A percentile compares a stretch with the other conserved stretches of the same genome.
Evolutionary conservation across 371 early-diverging fungal genomes (phyloP).

Genomic region (Funneliformis caledonium): DNA sequence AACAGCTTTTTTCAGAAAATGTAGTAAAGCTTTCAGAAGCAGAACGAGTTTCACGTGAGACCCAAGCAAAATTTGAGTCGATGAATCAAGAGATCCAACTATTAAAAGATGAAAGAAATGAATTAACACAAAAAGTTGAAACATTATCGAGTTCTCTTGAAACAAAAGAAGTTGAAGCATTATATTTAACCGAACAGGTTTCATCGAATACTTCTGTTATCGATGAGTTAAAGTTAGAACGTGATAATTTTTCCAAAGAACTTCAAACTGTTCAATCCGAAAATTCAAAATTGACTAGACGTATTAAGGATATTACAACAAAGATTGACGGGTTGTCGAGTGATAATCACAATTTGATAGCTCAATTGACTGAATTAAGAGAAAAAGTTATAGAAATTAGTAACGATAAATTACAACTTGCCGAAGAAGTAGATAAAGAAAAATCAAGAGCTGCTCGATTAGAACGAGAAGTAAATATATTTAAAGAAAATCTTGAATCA

Average conservation of each 20-base stretch:
- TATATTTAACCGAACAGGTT: background rate
- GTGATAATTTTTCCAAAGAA: conserved; percentile 20
- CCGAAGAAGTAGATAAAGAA: conserved; percentile 36
- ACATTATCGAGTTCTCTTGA: background rate
- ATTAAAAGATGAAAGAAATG: background rate
- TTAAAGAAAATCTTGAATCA: background rate
- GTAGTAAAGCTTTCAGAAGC: background rate
- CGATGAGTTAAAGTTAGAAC: conserved; percentile 20
- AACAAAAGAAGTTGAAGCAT: background rate
- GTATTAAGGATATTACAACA: conserved; percentile 35
- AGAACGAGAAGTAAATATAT: conserved; percentile 11
- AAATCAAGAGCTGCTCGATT: background rate
- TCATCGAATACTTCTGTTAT: background rate
- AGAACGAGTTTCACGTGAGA: conserved; percentile 17
- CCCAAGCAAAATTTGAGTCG: conserved; percentile 4
- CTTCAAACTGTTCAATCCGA: conserved; percentile 26
- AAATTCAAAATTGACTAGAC: conserved; percentile 37
- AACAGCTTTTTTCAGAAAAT: conserved; percentile 27
- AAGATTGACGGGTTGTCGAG: conserved; percentile 30
- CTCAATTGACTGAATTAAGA: conserved; percentile 32
- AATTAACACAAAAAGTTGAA: conserved; percentile 8
- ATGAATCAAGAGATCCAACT: conserved; percentile 5
- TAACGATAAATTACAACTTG: conserved; percentile 33
- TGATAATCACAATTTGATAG: conserved; percentile 35
- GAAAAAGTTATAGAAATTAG: conserved; percentile 34